These are phyloP conservation scores for Yamadazyma trypodendri DNA, from an alignment of 1,139 yeast species.

Conservation along the genomic window DNA sequence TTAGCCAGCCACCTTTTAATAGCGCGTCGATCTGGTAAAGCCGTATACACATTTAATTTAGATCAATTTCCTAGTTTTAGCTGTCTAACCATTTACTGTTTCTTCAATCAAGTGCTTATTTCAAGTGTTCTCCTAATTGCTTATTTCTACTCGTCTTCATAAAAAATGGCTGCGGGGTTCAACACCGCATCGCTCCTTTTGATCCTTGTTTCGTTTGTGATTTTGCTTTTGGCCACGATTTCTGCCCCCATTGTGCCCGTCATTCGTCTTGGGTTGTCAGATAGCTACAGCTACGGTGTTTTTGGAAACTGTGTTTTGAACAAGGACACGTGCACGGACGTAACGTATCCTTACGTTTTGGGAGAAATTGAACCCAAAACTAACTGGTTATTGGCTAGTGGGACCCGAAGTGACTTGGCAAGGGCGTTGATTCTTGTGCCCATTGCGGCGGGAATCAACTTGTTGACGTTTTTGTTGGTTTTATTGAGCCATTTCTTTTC, in stretches of 20 bases:
- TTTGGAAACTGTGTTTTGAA: constrained; percentile 68
- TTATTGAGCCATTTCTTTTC: constrained; percentile 27
- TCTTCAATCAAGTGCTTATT: no score
- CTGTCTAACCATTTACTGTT: no score
- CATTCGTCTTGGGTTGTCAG: constrained; percentile 39
- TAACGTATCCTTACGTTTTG: constrained; percentile 34
- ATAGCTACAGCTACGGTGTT: constrained; percentile 70
- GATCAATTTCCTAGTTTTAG: not conserved
- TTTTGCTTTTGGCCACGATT: constrained; percentile 51
- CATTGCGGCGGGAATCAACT: constrained; percentile 76
- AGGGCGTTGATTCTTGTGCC: constrained; percentile 77
- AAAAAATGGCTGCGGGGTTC: constrained; percentile 13
- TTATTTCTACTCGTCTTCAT: not conserved
- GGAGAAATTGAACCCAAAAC: constrained; percentile 18
- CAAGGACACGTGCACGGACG: constrained; percentile 46
- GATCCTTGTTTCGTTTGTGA: constrained; percentile 42
- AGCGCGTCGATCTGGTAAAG: constrained; percentile 3
- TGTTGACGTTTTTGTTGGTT: constrained; percentile 40
- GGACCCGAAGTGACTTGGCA: constrained; percentile 64
- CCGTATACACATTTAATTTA: not conserved
- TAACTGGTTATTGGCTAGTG: constrained; percentile 26
- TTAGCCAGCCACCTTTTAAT: constrained; percentile 4
- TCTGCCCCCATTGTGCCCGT: constrained; percentile 44
- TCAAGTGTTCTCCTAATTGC: not conserved
- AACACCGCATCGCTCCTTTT: constrained; percentile 31